A percentile compares a stretch with the other conserved stretches of the same genome.
These are phyloP conservation scores for Fonsecaea erecta DNA, from an alignment of 2,329 filamentous ascomycete genomes.

Conservation along the genomic window DNA sequence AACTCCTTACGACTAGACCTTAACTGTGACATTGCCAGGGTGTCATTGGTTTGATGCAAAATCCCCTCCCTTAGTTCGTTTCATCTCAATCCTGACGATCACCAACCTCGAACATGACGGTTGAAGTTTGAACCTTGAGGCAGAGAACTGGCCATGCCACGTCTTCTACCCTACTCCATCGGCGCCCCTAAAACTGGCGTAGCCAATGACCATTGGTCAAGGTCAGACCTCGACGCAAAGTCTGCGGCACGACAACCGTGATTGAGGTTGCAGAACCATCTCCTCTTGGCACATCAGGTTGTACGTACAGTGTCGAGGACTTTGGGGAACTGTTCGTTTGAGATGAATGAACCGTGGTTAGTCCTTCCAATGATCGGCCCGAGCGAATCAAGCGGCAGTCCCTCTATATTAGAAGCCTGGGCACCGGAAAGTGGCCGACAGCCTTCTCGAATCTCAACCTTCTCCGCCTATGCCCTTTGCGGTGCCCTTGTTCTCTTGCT, in stretches of 20 bases:
- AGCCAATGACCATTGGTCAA: neutral
- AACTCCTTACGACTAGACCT: neutral
- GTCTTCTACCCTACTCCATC: neutral
- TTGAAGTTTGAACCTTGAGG: neutral
- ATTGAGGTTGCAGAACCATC: neutral
- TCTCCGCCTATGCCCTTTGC: neutral
- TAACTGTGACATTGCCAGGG: neutral
- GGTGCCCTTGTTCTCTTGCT: neutral
- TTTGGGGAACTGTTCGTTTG: neutral
- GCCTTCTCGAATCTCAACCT: conserved; percentile 3
- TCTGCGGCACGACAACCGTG: conserved; percentile 7
- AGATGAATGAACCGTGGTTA: neutral
- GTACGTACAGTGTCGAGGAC: neutral
- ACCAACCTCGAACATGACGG: neutral
- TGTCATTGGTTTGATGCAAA: conserved; percentile 10
- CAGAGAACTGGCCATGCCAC: neutral
- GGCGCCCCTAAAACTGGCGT: neutral
- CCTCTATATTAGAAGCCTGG: neutral
- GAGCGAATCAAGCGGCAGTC: neutral
- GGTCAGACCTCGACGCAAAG: conserved; percentile 1
- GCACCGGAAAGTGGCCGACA: conserved; percentile 17
- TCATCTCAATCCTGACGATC: conserved; percentile 19
- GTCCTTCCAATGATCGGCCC: neutral
- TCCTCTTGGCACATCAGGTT: conserved; percentile 1
- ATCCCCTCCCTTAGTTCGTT: conserved; percentile 17